Conservation (phyloP, 306 rosid genomes). For the Prosopis cineraria region DNA sequence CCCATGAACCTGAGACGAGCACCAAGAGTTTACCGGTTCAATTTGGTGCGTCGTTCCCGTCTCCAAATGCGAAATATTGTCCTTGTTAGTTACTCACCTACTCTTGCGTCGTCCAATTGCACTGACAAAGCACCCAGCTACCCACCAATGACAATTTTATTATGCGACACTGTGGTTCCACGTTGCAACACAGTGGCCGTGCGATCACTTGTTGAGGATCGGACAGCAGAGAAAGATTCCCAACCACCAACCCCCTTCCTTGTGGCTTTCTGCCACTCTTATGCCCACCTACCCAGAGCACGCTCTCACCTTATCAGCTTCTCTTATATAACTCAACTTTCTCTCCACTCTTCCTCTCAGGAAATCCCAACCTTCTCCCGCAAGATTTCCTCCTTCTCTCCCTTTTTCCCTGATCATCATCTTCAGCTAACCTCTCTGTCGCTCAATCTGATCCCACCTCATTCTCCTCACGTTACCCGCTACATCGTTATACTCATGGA, state of each 20-base stretch:
- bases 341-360: conserved; percentile 29
- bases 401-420: background rate
- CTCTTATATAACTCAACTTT: conserved; percentile 33
- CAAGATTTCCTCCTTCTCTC: conserved; percentile 21
- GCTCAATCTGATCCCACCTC: too few relatives aligned
- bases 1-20: too few relatives aligned
- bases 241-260: conserved; percentile 47
- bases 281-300: conserved; percentile 51
- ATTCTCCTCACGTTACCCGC: too few relatives aligned
- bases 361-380: conserved; percentile 19
- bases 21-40: background rate
- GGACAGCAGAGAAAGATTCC: conserved; percentile 26
- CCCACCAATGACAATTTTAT: background rate
- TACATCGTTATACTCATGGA: too few relatives aligned
- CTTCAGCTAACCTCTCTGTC: background rate
- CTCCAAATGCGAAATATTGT: background rate
- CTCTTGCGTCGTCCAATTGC: background rate
- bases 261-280: conserved; percentile 44
- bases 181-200: conserved; percentile 30
- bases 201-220: conserved; percentile 9
- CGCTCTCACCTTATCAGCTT: background rate
- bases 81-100: background rate
- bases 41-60: background rate
- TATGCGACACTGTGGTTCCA: background rate
- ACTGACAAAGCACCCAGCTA: conserved; percentile 4